phyloP scores from a whole-genome alignment of 176 grass and related monocot genomes.

The Canna indica region DNA sequence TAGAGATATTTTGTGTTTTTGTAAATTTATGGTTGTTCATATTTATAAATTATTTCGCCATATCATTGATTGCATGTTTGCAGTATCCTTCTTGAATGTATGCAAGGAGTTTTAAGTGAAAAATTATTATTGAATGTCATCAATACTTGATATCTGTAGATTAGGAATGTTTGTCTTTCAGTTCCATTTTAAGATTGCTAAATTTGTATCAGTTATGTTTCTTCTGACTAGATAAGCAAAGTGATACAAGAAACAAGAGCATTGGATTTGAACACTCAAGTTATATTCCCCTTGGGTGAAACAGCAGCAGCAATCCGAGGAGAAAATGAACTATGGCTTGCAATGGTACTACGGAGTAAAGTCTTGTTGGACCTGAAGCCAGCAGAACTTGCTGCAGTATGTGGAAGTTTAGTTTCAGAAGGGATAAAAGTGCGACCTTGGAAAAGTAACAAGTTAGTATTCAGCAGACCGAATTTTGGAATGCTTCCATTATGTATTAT shows the following conservation, averaged over 20 bases:
- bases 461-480: not conserved
- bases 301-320: conserved; percentile 85
- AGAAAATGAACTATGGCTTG: conserved; percentile 95
- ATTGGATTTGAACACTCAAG: conserved; percentile 73
- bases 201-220: conserved; percentile 6
- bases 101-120: too few relatives aligned
- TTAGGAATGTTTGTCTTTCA: not conserved
- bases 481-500: not conserved
- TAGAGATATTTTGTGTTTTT: too few relatives aligned
- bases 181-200: not conserved
- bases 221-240: conserved; percentile 67
- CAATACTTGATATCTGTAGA: not conserved
- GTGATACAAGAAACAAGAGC: conserved; percentile 92
- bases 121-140: not conserved
- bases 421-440: conserved; percentile 92
- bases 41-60: too few relatives aligned
- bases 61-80: too few relatives aligned
- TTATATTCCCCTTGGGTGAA: conserved; percentile 94
- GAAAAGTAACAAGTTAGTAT: conserved; percentile 67
- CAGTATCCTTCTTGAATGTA: too few relatives aligned
- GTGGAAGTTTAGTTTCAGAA: conserved; percentile 97
- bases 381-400: conserved; percentile 82
- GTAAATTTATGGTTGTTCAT: too few relatives aligned
- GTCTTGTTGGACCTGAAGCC: conserved; percentile 82
- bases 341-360: conserved; percentile 88